Conservation (phyloP, 2,329 filamentous ascomycete species). For the Alternaria solani region DNA sequence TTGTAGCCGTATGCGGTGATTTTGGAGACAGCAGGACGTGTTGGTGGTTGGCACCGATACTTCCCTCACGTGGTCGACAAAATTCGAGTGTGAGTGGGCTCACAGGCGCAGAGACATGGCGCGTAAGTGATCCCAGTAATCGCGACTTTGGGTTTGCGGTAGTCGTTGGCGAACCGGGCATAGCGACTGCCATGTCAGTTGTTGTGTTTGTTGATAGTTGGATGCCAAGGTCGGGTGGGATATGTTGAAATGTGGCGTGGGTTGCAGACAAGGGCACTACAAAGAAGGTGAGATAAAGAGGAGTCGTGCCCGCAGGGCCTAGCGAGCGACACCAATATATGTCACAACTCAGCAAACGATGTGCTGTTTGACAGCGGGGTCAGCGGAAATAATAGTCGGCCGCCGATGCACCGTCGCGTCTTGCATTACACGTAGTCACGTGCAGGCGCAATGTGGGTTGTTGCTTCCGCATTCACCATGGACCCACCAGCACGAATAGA, state of each 20-base stretch:
- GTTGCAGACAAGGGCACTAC: neutral
- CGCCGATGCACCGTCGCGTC: neutral
- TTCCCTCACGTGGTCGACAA: neutral
- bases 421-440: constrained; percentile 6
- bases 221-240: neutral
- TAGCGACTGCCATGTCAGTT: neutral
- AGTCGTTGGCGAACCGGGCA: neutral
- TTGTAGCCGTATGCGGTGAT: neutral
- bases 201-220: neutral
- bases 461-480: neutral
- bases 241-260: neutral
- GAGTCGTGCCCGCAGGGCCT: neutral
- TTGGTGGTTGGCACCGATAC: neutral
- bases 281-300: constrained; percentile 4
- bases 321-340: neutral
- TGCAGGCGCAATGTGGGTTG: neutral
- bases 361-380: constrained; percentile 3
- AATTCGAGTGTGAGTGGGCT: neutral
- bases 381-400: neutral
- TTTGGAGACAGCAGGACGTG: neutral
- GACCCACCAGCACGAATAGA: neutral
- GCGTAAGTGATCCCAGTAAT: constrained; percentile 1
- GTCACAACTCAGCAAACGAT: constrained; percentile 1
- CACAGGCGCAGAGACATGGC: constrained; percentile 17
- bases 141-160: constrained; percentile 4